Evolutionary conservation across 495 filamentous ascomycete genomes (phyloP).

Genomic region (Emericellopsis terricola): DNA sequence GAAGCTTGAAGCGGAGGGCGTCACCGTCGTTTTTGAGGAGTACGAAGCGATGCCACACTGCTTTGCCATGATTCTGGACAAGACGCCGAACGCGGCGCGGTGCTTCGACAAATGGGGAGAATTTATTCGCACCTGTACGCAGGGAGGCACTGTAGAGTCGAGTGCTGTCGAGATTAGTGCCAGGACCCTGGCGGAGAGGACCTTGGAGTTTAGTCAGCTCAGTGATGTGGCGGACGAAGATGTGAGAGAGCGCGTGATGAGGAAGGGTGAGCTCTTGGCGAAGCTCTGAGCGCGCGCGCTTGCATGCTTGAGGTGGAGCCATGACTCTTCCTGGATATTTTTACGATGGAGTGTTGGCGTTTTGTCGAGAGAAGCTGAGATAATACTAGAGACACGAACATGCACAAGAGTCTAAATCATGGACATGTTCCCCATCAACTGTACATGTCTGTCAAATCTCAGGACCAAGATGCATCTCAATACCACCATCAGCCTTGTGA

Average conservation of each 20-base stretch:
- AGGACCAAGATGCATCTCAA: no score
- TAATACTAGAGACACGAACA: no score
- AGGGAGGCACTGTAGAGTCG: slow-evolving; percentile 18
- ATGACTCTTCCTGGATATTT: no score
- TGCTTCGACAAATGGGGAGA: slow-evolving; percentile 37
- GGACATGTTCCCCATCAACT: no score
- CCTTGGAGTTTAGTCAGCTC: slow-evolving; percentile 32
- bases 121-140: slow-evolving; percentile 34
- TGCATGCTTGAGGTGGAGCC: not conserved
- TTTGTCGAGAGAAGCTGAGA: no score
- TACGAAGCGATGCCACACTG: slow-evolving; percentile 86
- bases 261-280: slow-evolving; percentile 21
- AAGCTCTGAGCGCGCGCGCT: slow-evolving; percentile 20
- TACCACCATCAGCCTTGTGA: no score
- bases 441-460: no score
- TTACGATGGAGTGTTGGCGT: no score
- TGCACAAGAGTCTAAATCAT: no score
- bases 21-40: slow-evolving; percentile 48
- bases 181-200: slow-evolving; percentile 31
- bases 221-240: slow-evolving; percentile 33
- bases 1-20: slow-evolving; percentile 39
- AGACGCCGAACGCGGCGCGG: slow-evolving; percentile 22
- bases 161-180: slow-evolving; percentile 34
- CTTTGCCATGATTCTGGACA: slow-evolving; percentile 48
- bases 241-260: slow-evolving; percentile 24